A percentile compares a stretch with the other conserved stretches of the same genome.
These are phyloP conservation scores for Mrakia frigida DNA, from an alignment of 768 basidiomycete species.

Conservation along the genomic window DNA sequence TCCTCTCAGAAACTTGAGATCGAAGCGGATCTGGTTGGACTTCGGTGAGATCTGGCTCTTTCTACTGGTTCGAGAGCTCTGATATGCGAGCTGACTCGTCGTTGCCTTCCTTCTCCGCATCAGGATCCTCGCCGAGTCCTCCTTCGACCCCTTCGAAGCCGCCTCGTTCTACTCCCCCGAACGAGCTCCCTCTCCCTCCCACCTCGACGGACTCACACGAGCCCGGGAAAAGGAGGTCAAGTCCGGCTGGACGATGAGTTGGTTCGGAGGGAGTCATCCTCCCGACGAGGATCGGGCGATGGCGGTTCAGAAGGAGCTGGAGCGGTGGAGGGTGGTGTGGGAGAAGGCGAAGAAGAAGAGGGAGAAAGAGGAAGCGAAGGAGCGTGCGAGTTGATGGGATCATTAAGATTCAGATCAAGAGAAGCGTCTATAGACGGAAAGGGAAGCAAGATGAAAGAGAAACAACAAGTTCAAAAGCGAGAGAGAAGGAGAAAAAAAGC, in stretches of 20 bases:
- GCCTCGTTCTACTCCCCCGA: slow-evolving; percentile 6
- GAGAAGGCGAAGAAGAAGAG: not conserved
- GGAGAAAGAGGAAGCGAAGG: not conserved
- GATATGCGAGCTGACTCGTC: not conserved
- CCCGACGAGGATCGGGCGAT: slow-evolving; percentile 12
- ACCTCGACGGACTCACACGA: not conserved
- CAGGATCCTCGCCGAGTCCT: slow-evolving; percentile 85
- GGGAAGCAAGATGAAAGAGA: not conserved
- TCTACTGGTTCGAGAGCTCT: not conserved
- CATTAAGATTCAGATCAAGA: not conserved
- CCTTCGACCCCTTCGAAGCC: slow-evolving; percentile 79
- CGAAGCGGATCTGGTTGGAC: slow-evolving; percentile 86
- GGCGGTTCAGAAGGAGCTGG: slow-evolving; percentile 23
- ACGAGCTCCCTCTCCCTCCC: not conserved
- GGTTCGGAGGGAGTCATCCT: slow-evolving; percentile 20
- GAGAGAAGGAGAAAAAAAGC: no score
- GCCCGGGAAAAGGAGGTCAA: no score
- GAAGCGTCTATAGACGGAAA: not conserved
- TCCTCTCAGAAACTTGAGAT: slow-evolving; percentile 77
- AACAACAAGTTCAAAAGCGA: not conserved
- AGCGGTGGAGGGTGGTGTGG: not conserved
- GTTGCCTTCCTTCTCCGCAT: slow-evolving; percentile 15
- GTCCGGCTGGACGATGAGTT: not conserved
- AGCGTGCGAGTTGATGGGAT: not conserved
- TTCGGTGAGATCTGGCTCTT: slow-evolving; percentile 53